Evolutionary conservation across 768 basidiomycete species (phyloP).

Genomic region (Lactifluus rugatus): DNA sequence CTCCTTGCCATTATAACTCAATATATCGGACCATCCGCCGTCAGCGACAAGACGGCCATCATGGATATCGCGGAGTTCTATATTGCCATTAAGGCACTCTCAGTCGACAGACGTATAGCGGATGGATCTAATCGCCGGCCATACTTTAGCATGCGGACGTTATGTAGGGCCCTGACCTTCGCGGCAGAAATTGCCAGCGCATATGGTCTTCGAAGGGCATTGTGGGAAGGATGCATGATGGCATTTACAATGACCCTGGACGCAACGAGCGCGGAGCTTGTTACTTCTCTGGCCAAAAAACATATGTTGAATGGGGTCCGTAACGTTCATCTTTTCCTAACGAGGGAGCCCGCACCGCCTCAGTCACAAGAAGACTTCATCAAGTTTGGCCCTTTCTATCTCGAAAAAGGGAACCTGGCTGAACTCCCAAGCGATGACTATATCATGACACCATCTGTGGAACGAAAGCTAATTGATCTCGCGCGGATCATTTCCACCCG

Average conservation of each 20-base stretch:
- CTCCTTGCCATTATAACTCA: constrained; percentile 78
- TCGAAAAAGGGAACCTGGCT: constrained; percentile 65
- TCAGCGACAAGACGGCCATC: constrained; percentile 79
- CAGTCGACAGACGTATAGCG: constrained; percentile 67
- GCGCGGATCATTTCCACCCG: constrained; percentile 82
- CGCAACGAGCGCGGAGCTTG: constrained; percentile 52
- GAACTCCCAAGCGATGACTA: constrained; percentile 68
- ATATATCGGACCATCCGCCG: constrained; percentile 76
- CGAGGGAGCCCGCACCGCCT: constrained; percentile 55
- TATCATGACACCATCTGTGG: constrained; percentile 92
- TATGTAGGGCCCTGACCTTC: constrained; percentile 84
- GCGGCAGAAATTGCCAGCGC: constrained; percentile 68
- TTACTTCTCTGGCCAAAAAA: constrained; percentile 60
- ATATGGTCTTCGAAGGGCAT: constrained; percentile 73
- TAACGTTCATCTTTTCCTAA: constrained; percentile 67
- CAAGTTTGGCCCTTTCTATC: constrained; percentile 86
- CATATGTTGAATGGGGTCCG: constrained; percentile 71
- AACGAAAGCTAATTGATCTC: constrained; percentile 89
- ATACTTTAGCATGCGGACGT: constrained; percentile 95
- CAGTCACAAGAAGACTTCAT: constrained; percentile 48
- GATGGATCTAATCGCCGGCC: constrained; percentile 90
- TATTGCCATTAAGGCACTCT: constrained; percentile 62
- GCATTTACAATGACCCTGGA: constrained; percentile 95
- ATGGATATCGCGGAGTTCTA: constrained; percentile 93
- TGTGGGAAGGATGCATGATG: constrained; percentile 98